phyloP scores from a whole-genome alignment of 1,139 yeast species.

The Hyphopichia burtonii region DNA sequence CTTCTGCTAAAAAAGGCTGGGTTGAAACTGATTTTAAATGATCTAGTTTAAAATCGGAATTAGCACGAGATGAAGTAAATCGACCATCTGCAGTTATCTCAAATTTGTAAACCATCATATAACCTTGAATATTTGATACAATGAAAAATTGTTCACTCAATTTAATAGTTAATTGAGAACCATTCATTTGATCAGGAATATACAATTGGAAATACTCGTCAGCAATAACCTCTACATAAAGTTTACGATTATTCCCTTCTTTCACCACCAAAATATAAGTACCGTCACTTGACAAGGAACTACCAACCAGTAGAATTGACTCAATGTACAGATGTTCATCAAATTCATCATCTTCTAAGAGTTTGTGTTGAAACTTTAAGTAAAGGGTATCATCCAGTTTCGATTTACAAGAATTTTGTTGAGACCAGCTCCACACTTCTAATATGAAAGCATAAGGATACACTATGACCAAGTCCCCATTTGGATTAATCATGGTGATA shows the following conservation, averaged over 20 bases:
- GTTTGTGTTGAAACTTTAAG: slow-evolving; percentile 10
- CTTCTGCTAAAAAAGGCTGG: slow-evolving; percentile 21
- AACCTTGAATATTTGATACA: slow-evolving; percentile 25
- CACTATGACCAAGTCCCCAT: slow-evolving; percentile 47
- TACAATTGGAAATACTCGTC: not conserved
- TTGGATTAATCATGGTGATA: slow-evolving; percentile 34
- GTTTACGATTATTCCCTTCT: not conserved
- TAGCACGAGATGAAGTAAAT: slow-evolving; percentile 11
- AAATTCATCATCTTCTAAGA: slow-evolving; percentile 15
- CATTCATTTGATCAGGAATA: not conserved
- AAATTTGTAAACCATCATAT: slow-evolving; percentile 9
- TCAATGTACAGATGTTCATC: slow-evolving; percentile 13
- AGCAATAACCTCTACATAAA: not conserved
- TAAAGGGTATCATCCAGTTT: not conserved
- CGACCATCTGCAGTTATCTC: not conserved
- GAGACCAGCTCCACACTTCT: slow-evolving; percentile 56
- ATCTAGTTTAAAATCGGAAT: slow-evolving; percentile 18
- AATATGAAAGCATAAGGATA: slow-evolving; percentile 24
- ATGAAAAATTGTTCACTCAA: slow-evolving; percentile 19
- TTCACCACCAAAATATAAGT: not conserved
- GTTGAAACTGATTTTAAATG: slow-evolving; percentile 23
- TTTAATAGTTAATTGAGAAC: slow-evolving; percentile 14
- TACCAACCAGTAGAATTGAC: not conserved
- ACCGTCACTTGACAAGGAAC: not conserved
- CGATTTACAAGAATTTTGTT: slow-evolving; percentile 13